These are phyloP conservation scores for Scedosporium boydii DNA, from an alignment of 2,329 filamentous ascomycete genomes.

Conservation along the genomic window DNA sequence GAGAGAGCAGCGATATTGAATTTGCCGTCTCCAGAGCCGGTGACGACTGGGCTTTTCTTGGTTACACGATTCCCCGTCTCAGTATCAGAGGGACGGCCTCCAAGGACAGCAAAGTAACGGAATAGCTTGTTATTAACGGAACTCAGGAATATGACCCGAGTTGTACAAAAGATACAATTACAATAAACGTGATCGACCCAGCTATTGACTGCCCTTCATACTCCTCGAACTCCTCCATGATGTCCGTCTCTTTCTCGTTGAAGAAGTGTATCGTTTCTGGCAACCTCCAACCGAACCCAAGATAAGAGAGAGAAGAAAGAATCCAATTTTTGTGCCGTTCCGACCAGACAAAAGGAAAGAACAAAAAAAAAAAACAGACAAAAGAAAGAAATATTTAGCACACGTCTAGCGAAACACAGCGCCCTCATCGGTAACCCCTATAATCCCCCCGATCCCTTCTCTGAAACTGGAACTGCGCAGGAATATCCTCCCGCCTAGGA, in stretches of 20 bases:
- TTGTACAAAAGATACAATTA: neutral
- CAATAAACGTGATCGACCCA: neutral
- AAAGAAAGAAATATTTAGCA: neutral
- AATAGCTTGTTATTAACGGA: neutral
- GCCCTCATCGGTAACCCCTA: neutral
- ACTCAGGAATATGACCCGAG: neutral
- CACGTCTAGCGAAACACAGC: neutral
- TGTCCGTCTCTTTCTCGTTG: neutral
- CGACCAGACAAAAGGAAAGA: neutral
- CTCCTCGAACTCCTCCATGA: neutral
- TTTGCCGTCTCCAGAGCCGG: too few relatives aligned
- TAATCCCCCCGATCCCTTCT: neutral
- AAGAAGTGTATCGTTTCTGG: neutral
- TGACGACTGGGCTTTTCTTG: too few relatives aligned
- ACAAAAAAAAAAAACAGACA: neutral
- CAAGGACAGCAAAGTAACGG: neutral
- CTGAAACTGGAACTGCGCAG: slow-evolving; percentile 4
- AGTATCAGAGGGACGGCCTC: too few relatives aligned
- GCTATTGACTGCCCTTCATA: neutral
- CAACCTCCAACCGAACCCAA: neutral
- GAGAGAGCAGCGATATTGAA: too few relatives aligned
- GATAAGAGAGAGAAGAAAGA: neutral
- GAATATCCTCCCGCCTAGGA: neutral
- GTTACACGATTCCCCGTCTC: too few relatives aligned
- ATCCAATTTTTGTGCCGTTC: neutral